Evolutionary conservation across 345 rosid species (phyloP), one percentile per base, ranked within the genome.

Genomic region (Gossypium bickii): DNA sequence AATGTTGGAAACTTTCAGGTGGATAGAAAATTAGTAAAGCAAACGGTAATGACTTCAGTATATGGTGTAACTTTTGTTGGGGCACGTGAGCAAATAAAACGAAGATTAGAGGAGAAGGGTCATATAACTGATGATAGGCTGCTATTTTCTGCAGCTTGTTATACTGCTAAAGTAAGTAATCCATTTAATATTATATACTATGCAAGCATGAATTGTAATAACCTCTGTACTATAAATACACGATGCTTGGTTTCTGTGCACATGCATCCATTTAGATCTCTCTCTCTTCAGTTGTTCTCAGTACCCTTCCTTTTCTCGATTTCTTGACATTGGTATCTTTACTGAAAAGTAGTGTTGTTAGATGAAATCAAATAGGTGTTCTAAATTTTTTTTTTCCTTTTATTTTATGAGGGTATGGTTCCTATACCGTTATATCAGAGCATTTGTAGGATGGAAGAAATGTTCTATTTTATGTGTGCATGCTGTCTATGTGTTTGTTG

Each of bases 41-140:
- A 95, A 79, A 95, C 99, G 0, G 99, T 95, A 79, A 95, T 95
- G 99, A 95, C 99, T 71, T 95, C 99, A 76, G 99, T 95, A 51
- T 95, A 95, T 90, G 99, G 98, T 76, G 99, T 95, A 69, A 95
- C 99, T 60, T 95, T 83, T 85, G 88, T 90, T 58, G 99, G 99
- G 44, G 99, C 99, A 48, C 97, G 99, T 66, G 98, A 95, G 73
- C 99, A 95, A 78, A 95, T 93, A 83, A 91, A 90, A 85, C 85
- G 86, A 85, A 89, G 98, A 83, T 86, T 95, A 79, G 89, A 89
- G 88, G 98, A 93, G 86, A 90, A 90, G 80, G 98, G 97, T 71
- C 89, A 77, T 69, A 88, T 95, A 77, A 87, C 90, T 24, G 97
- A 95, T 78, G 99, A 93, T 65, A 86, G 88, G 82, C 72, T 84